Percentiles rank a stretch among this genome's conserved stretches.
Conservation (phyloP, 2,329 filamentous ascomycete genomes). For the Raffaelea deltoideospora region DNA sequence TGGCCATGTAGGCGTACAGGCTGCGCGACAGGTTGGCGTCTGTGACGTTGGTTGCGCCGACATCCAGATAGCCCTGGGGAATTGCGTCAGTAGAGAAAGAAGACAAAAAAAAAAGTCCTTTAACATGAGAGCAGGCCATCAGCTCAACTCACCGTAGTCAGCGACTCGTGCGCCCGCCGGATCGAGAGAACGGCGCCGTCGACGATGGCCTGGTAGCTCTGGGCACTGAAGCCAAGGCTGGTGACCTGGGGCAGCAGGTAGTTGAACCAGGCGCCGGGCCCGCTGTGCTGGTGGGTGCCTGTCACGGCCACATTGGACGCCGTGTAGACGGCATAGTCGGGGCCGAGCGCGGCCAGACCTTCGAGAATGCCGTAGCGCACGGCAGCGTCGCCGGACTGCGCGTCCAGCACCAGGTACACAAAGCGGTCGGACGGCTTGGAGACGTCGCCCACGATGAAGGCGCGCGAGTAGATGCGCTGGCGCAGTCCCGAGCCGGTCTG, state of each 20-base stretch:
- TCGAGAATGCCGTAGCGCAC: slow-evolving; percentile 76
- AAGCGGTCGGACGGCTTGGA: slow-evolving; percentile 55
- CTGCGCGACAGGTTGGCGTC: slow-evolving; percentile 83
- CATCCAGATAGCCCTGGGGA: slow-evolving; percentile 47
- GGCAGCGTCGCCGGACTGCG: slow-evolving; percentile 77
- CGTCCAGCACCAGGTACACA: slow-evolving; percentile 78
- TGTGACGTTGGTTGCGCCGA: slow-evolving; percentile 53
- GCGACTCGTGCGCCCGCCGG: slow-evolving; percentile 58
- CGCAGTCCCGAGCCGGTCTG: slow-evolving; percentile 74
- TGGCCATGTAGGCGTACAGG: slow-evolving; percentile 73
- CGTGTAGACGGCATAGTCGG: slow-evolving; percentile 59
- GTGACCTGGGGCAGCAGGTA: slow-evolving; percentile 88
- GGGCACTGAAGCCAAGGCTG: slow-evolving; percentile 68
- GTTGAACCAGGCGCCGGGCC: slow-evolving; percentile 86
- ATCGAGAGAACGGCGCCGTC: slow-evolving; percentile 74
- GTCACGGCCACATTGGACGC: slow-evolving; percentile 77
- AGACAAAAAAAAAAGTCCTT: too few species aligned
- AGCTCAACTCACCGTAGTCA: slow-evolving; percentile 31
- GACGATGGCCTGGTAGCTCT: slow-evolving; percentile 81
- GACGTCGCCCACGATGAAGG: slow-evolving; percentile 70
- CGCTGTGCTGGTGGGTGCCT: slow-evolving; percentile 85
- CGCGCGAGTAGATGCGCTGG: slow-evolving; percentile 75
- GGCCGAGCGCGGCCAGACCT: slow-evolving; percentile 52
- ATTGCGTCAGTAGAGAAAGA: neutral
- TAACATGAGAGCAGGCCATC: neutral